These are phyloP conservation scores for Peronosclerospora sorghi DNA, from an alignment of 352 stramenopile genomes.

Conservation along the genomic window DNA sequence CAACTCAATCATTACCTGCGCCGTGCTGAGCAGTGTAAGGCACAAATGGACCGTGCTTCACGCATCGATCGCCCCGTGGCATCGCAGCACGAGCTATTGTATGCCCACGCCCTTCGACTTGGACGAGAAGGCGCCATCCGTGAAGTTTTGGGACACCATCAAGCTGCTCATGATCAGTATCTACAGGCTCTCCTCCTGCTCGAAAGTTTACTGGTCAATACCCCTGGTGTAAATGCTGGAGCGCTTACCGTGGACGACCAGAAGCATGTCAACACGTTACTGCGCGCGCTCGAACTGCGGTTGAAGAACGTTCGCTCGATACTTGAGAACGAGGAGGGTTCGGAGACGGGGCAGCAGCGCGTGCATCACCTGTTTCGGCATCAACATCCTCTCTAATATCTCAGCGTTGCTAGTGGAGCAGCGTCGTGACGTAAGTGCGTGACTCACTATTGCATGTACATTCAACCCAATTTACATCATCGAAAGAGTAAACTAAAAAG, in stretches of 20 bases:
- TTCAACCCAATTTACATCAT: constrained; percentile 15
- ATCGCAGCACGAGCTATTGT: constrained; percentile 51
- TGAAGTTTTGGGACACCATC: constrained; percentile 54
- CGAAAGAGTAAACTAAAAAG: constrained; percentile 22
- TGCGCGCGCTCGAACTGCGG: constrained; percentile 37
- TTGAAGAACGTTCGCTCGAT: constrained; percentile 36
- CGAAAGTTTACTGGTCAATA: constrained; percentile 52
- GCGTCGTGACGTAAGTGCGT: constrained; percentile 13
- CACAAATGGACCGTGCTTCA: constrained; percentile 25
- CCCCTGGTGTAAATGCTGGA: constrained; percentile 4
- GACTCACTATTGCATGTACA: constrained; percentile 20
- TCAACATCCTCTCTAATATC: constrained; percentile 6
- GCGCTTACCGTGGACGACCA: constrained; percentile 35
- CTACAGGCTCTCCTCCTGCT: constrained; percentile 45
- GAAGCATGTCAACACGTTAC: constrained; percentile 37
- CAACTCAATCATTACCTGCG: constrained; percentile 51
- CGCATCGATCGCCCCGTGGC: constrained; percentile 14
- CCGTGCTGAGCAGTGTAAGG: constrained; percentile 55
- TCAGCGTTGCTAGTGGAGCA: constrained; percentile 6
- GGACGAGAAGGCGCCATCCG: constrained; percentile 55
- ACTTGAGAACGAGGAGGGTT: constrained; percentile 13
- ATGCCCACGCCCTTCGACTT: constrained; percentile 47
- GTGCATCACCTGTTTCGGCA: constrained; percentile 8
- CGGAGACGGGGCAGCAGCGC: constrained; percentile 3
- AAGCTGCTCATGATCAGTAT: constrained; percentile 44